phyloP scores from a whole-genome alignment of 2,329 filamentous ascomycete species.

The Hymenoscyphus repandus region DNA sequence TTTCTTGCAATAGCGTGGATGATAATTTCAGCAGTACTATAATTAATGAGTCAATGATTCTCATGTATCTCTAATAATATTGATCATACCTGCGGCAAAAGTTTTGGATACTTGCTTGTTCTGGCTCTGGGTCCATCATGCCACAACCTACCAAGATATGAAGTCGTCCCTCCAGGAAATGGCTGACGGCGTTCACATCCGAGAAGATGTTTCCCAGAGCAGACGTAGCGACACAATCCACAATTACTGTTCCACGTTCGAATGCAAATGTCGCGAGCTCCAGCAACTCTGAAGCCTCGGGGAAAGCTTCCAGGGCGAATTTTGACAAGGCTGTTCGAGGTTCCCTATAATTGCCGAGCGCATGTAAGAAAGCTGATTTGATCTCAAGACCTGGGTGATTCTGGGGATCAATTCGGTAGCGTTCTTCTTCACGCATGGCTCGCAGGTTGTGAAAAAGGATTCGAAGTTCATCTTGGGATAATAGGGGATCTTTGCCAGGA shows the following conservation, averaged over 20 bases:
- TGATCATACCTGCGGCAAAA: slow-evolving; percentile 22
- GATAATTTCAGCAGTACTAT: slow-evolving; percentile 18
- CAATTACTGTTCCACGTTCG: slow-evolving; percentile 18
- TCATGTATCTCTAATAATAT: not conserved
- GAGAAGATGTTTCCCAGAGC: slow-evolving; percentile 12
- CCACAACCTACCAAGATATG: slow-evolving; percentile 22
- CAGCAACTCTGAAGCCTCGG: slow-evolving; percentile 33
- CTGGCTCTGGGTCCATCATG: slow-evolving; percentile 17
- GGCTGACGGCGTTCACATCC: slow-evolving; percentile 21
- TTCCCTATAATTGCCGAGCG: slow-evolving; percentile 16
- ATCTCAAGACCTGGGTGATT: slow-evolving; percentile 40
- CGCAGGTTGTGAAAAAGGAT: slow-evolving; percentile 39
- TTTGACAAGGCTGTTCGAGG: slow-evolving; percentile 27
- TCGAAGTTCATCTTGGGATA: slow-evolving; percentile 46
- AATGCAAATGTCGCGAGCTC: slow-evolving; percentile 16
- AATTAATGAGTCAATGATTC: not conserved
- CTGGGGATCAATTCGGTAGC: slow-evolving; percentile 38
- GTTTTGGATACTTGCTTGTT: slow-evolving; percentile 15
- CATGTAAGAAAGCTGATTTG: slow-evolving; percentile 36
- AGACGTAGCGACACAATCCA: slow-evolving; percentile 21
- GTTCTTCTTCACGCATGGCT: slow-evolving; percentile 37
- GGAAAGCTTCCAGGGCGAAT: slow-evolving; percentile 39
- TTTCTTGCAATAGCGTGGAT: slow-evolving; percentile 18
- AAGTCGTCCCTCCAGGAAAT: slow-evolving; percentile 10
- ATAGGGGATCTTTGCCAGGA: slow-evolving; percentile 36